These are phyloP conservation scores for Acacia acuminata DNA, from an alignment of 306 rosid genomes.

Conservation along the genomic window DNA sequence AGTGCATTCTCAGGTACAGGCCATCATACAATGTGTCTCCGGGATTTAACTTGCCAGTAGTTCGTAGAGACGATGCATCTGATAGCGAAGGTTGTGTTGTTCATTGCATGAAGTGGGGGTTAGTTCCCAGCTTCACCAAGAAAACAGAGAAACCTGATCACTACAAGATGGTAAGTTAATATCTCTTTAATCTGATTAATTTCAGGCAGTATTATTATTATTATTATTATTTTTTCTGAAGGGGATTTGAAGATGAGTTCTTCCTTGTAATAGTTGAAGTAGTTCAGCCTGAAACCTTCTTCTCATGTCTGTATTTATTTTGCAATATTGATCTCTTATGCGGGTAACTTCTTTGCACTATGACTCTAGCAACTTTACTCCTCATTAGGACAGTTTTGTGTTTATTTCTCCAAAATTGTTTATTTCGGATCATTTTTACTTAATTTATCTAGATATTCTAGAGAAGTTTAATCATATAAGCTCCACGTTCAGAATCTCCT, in stretches of 20 bases:
- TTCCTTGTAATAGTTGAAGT: not conserved
- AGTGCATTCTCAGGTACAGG: slow-evolving; percentile 50
- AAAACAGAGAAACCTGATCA: slow-evolving; percentile 81
- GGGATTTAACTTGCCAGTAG: slow-evolving; percentile 62
- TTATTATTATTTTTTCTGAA: not conserved
- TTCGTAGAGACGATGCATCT: slow-evolving; percentile 74
- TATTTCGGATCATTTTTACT: too few relatives aligned
- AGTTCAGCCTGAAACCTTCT: not conserved
- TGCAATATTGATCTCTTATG: too few relatives aligned
- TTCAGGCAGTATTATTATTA: not conserved
- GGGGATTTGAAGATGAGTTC: slow-evolving; percentile 1
- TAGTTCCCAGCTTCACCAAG: slow-evolving; percentile 88
- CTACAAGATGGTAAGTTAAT: slow-evolving; percentile 66
- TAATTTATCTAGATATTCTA: too few relatives aligned
- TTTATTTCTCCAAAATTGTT: too few relatives aligned
- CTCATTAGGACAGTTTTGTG: too few relatives aligned
- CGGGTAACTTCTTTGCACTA: too few relatives aligned
- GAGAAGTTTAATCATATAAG: too few relatives aligned
- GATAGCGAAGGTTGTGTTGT: slow-evolving; percentile 55
- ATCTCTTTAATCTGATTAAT: not conserved
- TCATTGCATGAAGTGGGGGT: slow-evolving; percentile 92
- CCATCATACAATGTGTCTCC: slow-evolving; percentile 80
- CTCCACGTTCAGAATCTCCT: too few relatives aligned
- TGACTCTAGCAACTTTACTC: too few relatives aligned
- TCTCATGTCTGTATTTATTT: not conserved